phyloP scores from a whole-genome alignment of 2,329 filamentous ascomycete species.

The Ilyonectria mors-panacis region DNA sequence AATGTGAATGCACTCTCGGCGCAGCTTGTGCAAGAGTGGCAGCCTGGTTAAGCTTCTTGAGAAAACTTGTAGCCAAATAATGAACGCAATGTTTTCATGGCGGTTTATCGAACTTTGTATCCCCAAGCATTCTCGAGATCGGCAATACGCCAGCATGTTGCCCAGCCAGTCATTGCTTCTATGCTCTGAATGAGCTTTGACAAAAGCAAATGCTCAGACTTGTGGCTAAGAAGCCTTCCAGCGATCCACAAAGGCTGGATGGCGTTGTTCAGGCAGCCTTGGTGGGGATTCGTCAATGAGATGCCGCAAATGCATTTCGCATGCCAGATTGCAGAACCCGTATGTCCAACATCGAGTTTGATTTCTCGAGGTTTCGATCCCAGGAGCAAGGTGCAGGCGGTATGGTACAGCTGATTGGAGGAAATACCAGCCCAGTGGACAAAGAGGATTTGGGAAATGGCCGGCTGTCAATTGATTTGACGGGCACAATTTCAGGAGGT shows the following conservation, averaged over 20 bases:
- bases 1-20: constrained; percentile 43
- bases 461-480: constrained; percentile 58
- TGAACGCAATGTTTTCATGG: constrained; percentile 9
- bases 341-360: constrained; percentile 45
- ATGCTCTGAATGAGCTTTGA: constrained; percentile 64
- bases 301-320: constrained; percentile 70
- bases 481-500: constrained; percentile 62
- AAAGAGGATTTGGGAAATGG: constrained; percentile 68
- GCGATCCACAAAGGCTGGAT: constrained; percentile 72
- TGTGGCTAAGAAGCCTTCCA: constrained; percentile 67
- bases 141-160: constrained; percentile 65
- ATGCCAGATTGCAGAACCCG: constrained; percentile 66
- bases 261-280: constrained; percentile 70
- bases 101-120: constrained; percentile 49
- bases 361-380: constrained; percentile 56
- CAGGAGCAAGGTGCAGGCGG: constrained; percentile 67
- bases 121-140: constrained; percentile 64
- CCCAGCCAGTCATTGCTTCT: constrained; percentile 68
- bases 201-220: constrained; percentile 57
- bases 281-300: constrained; percentile 68
- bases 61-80: constrained; percentile 15
- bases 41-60: constrained; percentile 36
- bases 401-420: constrained; percentile 71
- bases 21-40: constrained; percentile 49
- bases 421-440: constrained; percentile 69